Conservation (phyloP, 129 eudicot genomes). For the Chrysanthemum lavandulifolium region DNA sequence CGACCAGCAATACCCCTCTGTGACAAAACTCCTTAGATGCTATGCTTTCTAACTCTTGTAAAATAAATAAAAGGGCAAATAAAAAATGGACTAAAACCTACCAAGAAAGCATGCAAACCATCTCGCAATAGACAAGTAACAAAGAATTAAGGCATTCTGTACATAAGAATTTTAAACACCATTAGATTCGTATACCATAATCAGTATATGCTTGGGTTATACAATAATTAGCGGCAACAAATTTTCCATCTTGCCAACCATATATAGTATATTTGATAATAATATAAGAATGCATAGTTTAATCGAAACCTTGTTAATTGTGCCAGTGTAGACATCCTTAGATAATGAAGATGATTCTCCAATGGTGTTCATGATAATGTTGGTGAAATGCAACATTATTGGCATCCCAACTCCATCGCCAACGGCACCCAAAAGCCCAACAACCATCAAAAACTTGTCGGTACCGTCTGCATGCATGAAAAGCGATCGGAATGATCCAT, state of each 20-base stretch:
- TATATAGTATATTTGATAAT: too few species aligned
- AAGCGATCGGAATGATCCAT: conserved; percentile 56
- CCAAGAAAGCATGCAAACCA: conserved; percentile 71
- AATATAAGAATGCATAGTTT: too few species aligned
- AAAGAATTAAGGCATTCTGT: conserved; percentile 55
- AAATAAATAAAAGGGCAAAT: not conserved
- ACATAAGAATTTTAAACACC: conserved; percentile 1
- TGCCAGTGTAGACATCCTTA: conserved; percentile 28
- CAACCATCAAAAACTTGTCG: conserved; percentile 57
- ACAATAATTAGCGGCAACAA: too few species aligned
- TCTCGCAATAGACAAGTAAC: conserved; percentile 61
- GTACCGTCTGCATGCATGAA: conserved; percentile 82
- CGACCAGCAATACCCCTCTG: conserved; percentile 72
- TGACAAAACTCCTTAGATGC: too few species aligned
- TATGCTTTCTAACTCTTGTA: too few species aligned
- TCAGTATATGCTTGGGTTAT: not conserved
- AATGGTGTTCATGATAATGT: conserved; percentile 75
- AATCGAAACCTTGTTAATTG: conserved; percentile 51
- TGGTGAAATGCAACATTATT: conserved; percentile 52
- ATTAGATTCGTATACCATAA: not conserved
- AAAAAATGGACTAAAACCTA: conserved; percentile 2
- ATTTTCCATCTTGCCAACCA: too few species aligned
- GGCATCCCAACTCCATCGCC: conserved; percentile 86
- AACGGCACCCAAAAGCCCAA: conserved; percentile 70
- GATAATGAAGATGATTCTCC: conserved; percentile 33